Evolutionary conservation across 1,284 basidiomycete genomes (phyloP).

Genomic region (Tilletiopsis washingtonensis): DNA sequence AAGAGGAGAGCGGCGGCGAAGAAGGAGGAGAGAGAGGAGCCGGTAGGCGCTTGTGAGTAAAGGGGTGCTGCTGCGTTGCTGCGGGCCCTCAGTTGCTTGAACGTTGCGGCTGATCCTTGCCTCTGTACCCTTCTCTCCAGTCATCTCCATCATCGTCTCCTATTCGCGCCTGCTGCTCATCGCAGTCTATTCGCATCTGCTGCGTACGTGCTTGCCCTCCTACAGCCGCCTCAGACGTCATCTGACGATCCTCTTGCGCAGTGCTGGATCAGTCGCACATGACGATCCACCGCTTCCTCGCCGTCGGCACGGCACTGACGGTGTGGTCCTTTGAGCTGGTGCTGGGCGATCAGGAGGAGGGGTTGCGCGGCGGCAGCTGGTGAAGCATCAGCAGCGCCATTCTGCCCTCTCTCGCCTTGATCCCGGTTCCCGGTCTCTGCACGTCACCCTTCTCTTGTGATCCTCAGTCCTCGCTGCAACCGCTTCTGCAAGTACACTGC

Average conservation of each 20-base stretch:
- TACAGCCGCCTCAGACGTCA: background rate
- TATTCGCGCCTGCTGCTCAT: constrained; percentile 43
- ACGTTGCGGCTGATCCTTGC: background rate
- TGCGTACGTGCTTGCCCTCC: constrained; percentile 6
- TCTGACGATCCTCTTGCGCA: background rate
- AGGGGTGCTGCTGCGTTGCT: background rate
- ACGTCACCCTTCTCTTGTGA: too few relatives aligned
- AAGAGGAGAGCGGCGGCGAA: background rate
- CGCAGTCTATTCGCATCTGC: constrained; percentile 41
- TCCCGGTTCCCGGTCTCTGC: too few relatives aligned
- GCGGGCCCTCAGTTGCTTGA: background rate
- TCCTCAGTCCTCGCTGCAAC: too few relatives aligned
- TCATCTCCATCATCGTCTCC: constrained; percentile 30
- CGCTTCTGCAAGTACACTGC: too few relatives aligned
- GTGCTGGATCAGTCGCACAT: constrained; percentile 43
- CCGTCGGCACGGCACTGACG: constrained; percentile 36
- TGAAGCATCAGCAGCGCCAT: too few relatives aligned
- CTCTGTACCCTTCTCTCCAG: background rate
- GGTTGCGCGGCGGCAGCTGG: background rate
- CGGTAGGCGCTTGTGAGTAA: constrained; percentile 5
- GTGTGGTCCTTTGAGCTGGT: constrained; percentile 42
- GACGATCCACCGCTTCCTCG: constrained; percentile 44
- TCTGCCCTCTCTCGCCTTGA: too few relatives aligned
- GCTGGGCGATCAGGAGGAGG: constrained; percentile 14
- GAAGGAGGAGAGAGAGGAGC: constrained; percentile 5